A percentile compares a stretch with the other conserved stretches of the same genome.
Conservation (phyloP, 352 stramenopile genomes). For the Phytophthora fragariaefolia region DNA sequence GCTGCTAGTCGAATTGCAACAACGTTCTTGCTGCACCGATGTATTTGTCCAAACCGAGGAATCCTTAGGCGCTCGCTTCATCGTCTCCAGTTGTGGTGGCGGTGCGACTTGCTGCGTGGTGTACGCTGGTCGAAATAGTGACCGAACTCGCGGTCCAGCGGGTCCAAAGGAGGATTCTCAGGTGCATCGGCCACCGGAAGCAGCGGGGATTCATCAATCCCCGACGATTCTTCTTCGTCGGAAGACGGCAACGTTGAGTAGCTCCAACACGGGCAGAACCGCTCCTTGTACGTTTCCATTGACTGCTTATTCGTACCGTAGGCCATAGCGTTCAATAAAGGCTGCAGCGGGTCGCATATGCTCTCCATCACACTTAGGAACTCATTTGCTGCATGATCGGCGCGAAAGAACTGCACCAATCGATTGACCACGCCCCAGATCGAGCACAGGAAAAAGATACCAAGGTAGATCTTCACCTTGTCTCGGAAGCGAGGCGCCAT, state of each 20-base stretch:
- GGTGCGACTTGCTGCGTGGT: conserved; percentile 23
- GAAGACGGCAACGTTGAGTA: conserved; percentile 67
- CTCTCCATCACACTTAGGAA: conserved; percentile 72
- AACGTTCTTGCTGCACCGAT: too few species aligned
- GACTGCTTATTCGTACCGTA: conserved; percentile 81
- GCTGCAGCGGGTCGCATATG: conserved; percentile 76
- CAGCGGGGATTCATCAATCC: conserved; percentile 53
- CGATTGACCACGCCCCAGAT: conserved; percentile 76
- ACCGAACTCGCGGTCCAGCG: conserved; percentile 47
- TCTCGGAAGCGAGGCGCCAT: conserved; percentile 63
- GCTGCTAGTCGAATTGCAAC: too few species aligned
- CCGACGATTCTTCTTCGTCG: conserved; percentile 68
- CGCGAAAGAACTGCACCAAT: conserved; percentile 62
- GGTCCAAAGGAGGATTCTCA: conserved; percentile 26
- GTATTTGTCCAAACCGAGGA: too few species aligned
- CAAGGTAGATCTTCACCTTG: conserved; percentile 70
- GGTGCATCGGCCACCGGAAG: conserved; percentile 24
- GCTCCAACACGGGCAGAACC: conserved; percentile 70
- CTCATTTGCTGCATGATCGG: conserved; percentile 54
- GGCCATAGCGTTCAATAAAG: conserved; percentile 67
- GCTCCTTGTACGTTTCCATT: conserved; percentile 74
- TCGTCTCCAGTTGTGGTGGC: conserved; percentile 10
- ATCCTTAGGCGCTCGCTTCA: neutral
- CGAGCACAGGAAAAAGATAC: conserved; percentile 77
- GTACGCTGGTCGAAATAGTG: conserved; percentile 44